These are phyloP conservation scores for Solanum corneliomulleri DNA, from an alignment of 257 asterid species.

Conservation along the genomic window DNA sequence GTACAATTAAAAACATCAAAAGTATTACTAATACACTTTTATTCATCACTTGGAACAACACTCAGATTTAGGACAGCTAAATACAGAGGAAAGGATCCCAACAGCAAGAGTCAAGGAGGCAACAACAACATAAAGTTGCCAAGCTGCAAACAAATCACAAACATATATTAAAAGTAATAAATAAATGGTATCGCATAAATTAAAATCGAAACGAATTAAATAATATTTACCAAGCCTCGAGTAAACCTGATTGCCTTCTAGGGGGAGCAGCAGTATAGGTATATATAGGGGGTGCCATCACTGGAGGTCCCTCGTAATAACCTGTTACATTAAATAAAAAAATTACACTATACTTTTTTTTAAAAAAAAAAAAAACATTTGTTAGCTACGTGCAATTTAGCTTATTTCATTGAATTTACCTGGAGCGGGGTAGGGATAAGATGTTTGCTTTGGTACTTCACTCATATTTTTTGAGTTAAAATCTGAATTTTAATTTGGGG, in stretches of 20 bases:
- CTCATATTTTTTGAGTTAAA: slow-evolving; percentile 12
- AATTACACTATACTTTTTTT: background rate
- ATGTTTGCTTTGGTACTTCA: slow-evolving; percentile 41
- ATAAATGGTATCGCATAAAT: background rate
- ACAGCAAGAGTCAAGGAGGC: slow-evolving; percentile 55
- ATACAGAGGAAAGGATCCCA: slow-evolving; percentile 17
- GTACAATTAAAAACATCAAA: background rate
- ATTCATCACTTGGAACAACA: background rate
- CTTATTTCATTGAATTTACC: background rate
- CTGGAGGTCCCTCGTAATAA: slow-evolving; percentile 68
- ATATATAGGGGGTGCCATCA: slow-evolving; percentile 67
- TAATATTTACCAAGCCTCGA: slow-evolving; percentile 47
- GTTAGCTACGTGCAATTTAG: background rate
- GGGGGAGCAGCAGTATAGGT: slow-evolving; percentile 41
- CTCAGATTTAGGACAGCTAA: background rate
- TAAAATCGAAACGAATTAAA: background rate
- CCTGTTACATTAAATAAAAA: slow-evolving; percentile 20
- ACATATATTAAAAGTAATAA: background rate
- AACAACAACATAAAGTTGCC: slow-evolving; percentile 66
- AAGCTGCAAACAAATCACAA: slow-evolving; percentile 31
- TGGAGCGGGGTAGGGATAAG: slow-evolving; percentile 64
- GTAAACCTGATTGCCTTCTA: slow-evolving; percentile 26
- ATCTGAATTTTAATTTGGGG: background rate
- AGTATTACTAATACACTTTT: background rate
- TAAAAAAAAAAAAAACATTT: background rate